Conservation (phyloP, 805 yeast species). For the Hanseniaspora valbyensis region DNA sequence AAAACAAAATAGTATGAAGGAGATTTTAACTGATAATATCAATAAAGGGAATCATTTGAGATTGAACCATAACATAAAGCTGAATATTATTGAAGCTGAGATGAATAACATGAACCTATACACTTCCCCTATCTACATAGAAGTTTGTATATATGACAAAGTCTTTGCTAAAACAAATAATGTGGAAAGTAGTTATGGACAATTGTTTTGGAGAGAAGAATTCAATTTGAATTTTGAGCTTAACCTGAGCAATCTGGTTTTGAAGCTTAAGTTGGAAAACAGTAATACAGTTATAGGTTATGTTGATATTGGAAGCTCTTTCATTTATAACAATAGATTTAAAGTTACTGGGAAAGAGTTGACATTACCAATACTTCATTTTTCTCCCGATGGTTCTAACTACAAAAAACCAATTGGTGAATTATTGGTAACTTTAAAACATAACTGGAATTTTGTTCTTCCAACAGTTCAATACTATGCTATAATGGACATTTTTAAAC, state of each 20-base stretch:
- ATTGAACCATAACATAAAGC: constrained; percentile 40
- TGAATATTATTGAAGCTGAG: constrained; percentile 58
- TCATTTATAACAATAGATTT: constrained; percentile 15
- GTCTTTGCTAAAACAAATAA: constrained; percentile 72
- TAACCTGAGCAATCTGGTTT: constrained; percentile 41
- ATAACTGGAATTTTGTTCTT: constrained; percentile 44
- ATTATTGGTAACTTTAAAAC: not conserved
- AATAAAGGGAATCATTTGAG: constrained; percentile 35
- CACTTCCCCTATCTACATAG: constrained; percentile 44
- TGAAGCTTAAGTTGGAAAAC: constrained; percentile 37
- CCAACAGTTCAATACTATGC: constrained; percentile 33
- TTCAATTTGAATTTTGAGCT: constrained; percentile 43
- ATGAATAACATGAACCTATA: constrained; percentile 29
- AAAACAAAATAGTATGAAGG: constrained; percentile 50
- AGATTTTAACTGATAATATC: constrained; percentile 25
- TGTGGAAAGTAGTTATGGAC: constrained; percentile 33
- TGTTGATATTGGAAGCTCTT: not conserved
- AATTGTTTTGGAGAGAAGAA: constrained; percentile 78
- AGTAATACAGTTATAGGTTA: constrained; percentile 3
- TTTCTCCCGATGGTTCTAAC: constrained; percentile 19
- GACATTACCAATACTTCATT: constrained; percentile 3
- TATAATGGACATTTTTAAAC: constrained; percentile 34
- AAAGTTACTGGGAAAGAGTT: constrained; percentile 18
- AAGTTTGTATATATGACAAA: constrained; percentile 57
- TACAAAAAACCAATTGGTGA: constrained; percentile 15